Base-by-base conservation (phyloP, 257 asterid species). In the Solanum pinnatisectum region DNA sequence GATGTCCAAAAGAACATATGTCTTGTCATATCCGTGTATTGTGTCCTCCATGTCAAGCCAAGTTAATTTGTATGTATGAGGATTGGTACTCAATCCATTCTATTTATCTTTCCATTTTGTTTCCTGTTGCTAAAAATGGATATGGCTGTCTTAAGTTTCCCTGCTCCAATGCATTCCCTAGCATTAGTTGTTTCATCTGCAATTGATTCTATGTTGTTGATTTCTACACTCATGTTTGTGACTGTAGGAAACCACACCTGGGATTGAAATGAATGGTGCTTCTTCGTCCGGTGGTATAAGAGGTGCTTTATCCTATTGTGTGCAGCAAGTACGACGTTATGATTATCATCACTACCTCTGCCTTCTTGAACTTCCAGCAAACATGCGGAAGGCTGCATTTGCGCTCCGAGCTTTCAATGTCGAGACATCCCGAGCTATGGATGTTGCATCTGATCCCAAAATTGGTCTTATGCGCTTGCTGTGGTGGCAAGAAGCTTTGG, bases 401-500 rank as follows among this genome's bases (percentile, higher is more conserved):
- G 98, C 98, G 0, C 92, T 97, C 70, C 95, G 96, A 59, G 99
- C 99, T 20, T 97, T 96, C 71, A 96, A 97, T 14, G 95, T 97
- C 5, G 99, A 97, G 90, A 97, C 99, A 11, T 91, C 99, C 42
- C 91, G 95, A 91, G 99, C 99, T 15, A 95, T 96, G 96, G 99
- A 97, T 65, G 92, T 95, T 36, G 97, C 99, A 85, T 97, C 99
- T n/a, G 96, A 96, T 85, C 98, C 99, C 20, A 96, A 90, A 91
- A 95, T 95, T 27, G 99, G 99, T 42, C 99, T 95, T 76, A 94
- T 97, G 99, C 96, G 98, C 88, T 93, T 97, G 22, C 92, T 95
- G 37, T 97, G 98, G 98, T 97, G 99, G 99, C 95, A 96, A 91
- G 99, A 97, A 88, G 94, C 98, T 89, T 89, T 96, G 0, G 99